phyloP scores from a whole-genome alignment of 2,329 filamentous ascomycete species.

The Monosporascus sp. region DNA sequence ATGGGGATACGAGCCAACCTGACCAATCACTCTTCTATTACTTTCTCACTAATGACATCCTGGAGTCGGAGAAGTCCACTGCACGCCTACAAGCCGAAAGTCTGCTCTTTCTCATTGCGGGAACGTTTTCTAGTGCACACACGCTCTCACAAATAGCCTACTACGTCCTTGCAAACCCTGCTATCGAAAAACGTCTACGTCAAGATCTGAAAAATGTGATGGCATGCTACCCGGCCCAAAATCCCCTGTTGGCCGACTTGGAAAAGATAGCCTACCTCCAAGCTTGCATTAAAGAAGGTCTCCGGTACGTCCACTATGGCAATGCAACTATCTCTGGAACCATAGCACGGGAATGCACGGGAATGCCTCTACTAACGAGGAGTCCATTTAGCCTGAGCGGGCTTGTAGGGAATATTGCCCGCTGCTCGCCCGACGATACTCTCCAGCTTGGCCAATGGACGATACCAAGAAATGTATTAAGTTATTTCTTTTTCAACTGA shows the following conservation, averaged over 20 bases:
- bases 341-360: too few species aligned
- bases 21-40: constrained; percentile 5
- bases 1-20: background rate
- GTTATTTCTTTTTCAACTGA: too few species aligned
- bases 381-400: constrained; percentile 33
- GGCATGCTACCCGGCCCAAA: constrained; percentile 4
- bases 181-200: constrained; percentile 7
- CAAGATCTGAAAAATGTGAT: constrained; percentile 15
- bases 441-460: constrained; percentile 21
- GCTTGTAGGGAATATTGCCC: constrained; percentile 12
- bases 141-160: constrained; percentile 1
- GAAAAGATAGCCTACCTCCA: constrained; percentile 16
- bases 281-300: constrained; percentile 7
- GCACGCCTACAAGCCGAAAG: constrained; percentile 1
- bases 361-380: background rate
- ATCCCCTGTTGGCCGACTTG: constrained; percentile 16
- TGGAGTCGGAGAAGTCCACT: constrained; percentile 3
- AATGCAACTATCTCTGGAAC: constrained; percentile 24
- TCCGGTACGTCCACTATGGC: constrained; percentile 12
- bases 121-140: constrained; percentile 2
- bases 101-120: constrained; percentile 1
- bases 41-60: constrained; percentile 5
- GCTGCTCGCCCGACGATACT: constrained; percentile 1
- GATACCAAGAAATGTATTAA: constrained; percentile 22
- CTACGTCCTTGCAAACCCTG: constrained; percentile 4